Base-by-base conservation (phyloP, 164 flowering plant genomes). In the Dillenia suffruticosa region DNA sequence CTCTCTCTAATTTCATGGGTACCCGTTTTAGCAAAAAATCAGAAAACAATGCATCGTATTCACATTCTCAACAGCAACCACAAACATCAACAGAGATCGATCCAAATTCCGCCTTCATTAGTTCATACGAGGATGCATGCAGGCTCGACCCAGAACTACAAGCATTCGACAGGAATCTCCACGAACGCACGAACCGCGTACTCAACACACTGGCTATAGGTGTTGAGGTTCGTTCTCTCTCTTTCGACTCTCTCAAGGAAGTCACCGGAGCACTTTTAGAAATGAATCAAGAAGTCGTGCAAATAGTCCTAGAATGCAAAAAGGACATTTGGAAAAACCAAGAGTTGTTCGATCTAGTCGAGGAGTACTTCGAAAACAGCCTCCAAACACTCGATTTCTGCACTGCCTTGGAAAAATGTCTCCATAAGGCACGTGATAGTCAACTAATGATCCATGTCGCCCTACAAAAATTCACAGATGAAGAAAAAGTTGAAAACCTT, bases 331-430 rank as follows among this genome's bases (percentile, higher is more conserved):
- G 96, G 96, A 82, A 85, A 9, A 80, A 74, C 53, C 64, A 67
- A 16, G 92, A 86, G 0, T 53, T 92, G 63, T 80, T 76, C 56
- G 70, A 74, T 12, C 74, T 89, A 19, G 96, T 87, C 15, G 83
- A 87, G 56, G 92, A 89, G 46, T 89, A 90, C 74, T 84, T 93
- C 56, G 82, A 90, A 53, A 85, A 71, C 65, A 90, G 97, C 54
- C 59, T 83, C 12, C 76, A 79, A 56, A 90, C 88, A 1, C 47
- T 90, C 14, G 92, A 87, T 51, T 90, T 93, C 79, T 90, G 88
- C 64, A 77, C 83, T 12, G 77, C 83, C 2, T 71, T 93, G 10
- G 88, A 83, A 50, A 79, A 76, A 44, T 87, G 91, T 56, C 75
- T 93, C 11, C 81, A 77, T 60, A 79, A 85, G 44, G 92, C 91